Evolutionary conservation across 164 flowering plant species (phyloP).

Genomic region (Magnolia kwangsiensis): DNA sequence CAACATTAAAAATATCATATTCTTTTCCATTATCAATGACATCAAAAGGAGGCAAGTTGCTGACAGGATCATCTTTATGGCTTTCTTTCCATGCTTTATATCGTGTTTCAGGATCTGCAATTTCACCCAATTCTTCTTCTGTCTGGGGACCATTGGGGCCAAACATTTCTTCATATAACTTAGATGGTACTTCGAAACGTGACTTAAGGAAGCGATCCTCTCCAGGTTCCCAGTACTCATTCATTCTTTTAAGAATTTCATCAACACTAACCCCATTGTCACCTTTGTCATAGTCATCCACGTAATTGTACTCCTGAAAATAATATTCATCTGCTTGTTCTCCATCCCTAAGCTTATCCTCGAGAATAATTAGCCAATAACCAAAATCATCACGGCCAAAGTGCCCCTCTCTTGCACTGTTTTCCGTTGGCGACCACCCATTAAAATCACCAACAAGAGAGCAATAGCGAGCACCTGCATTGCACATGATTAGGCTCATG

Average conservation of each 20-base stretch:
- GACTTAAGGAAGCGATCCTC: conserved; percentile 66
- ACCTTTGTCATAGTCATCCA: conserved; percentile 93
- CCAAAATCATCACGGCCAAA: conserved; percentile 93
- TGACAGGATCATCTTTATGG: conserved; percentile 81
- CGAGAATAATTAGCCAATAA: conserved; percentile 83
- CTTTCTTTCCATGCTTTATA: conserved; percentile 80
- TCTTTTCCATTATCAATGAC: conserved; percentile 79
- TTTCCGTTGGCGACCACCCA: conserved; percentile 90
- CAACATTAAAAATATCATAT: conserved; percentile 59
- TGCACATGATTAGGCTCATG: background rate
- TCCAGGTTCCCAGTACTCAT: conserved; percentile 97
- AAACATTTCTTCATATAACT: conserved; percentile 85
- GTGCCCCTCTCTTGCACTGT: conserved; percentile 83
- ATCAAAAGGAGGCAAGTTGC: conserved; percentile 61
- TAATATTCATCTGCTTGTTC: conserved; percentile 71
- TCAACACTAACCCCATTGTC: conserved; percentile 74
- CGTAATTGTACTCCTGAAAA: conserved; percentile 90
- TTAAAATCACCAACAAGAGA: conserved; percentile 88
- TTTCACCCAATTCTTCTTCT: conserved; percentile 72
- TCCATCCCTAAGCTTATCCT: conserved; percentile 84
- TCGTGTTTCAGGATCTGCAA: conserved; percentile 84
- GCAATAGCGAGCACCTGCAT: conserved; percentile 88
- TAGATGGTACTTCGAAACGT: conserved; percentile 67
- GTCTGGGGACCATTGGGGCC: conserved; percentile 98
- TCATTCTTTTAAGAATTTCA: conserved; percentile 62